A percentile compares a stretch with the other conserved stretches of the same genome.
phyloP scores from a whole-genome alignment of 2,329 filamentous ascomycete genomes.

The Microsporum canis region DNA sequence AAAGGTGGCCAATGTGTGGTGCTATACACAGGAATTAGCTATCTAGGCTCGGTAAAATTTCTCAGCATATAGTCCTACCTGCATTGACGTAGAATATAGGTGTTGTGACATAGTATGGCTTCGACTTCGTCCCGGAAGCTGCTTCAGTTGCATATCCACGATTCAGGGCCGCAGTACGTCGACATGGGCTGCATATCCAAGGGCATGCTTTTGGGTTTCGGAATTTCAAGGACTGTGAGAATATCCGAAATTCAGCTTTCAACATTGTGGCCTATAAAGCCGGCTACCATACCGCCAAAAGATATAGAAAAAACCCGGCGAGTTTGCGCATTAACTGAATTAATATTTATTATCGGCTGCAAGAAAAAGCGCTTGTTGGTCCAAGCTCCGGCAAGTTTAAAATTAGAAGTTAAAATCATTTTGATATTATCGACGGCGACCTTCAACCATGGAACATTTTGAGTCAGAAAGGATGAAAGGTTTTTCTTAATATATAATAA shows the following conservation, averaged over 20 bases:
- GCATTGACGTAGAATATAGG: constrained; percentile 99
- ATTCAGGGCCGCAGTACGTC: constrained; percentile 14
- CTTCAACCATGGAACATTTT: background rate
- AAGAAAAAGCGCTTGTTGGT: background rate
- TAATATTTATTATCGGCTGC: background rate
- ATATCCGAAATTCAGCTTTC: constrained; percentile 21
- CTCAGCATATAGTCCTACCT: constrained; percentile 39
- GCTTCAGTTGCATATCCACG: constrained; percentile 23
- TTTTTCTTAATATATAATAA: background rate
- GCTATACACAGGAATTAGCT: constrained; percentile 39
- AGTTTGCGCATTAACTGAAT: background rate
- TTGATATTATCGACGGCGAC: background rate
- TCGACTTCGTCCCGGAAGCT: constrained; percentile 31
- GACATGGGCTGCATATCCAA: constrained; percentile 26
- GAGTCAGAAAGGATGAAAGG: background rate
- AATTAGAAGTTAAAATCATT: background rate
- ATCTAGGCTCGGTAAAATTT: background rate
- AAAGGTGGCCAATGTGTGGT: constrained; percentile 89
- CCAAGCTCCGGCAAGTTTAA: constrained; percentile 2
- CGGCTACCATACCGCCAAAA: background rate
- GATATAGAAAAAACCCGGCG: background rate
- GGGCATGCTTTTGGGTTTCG: constrained; percentile 11
- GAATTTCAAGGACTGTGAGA: constrained; percentile 24
- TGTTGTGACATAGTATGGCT: constrained; percentile 90
- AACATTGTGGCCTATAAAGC: constrained; percentile 18